Percentiles rank a stretch among this genome's conserved stretches.
Evolutionary conservation across 768 basidiomycete species (phyloP).

Genomic region (Lactifluus pinguis): DNA sequence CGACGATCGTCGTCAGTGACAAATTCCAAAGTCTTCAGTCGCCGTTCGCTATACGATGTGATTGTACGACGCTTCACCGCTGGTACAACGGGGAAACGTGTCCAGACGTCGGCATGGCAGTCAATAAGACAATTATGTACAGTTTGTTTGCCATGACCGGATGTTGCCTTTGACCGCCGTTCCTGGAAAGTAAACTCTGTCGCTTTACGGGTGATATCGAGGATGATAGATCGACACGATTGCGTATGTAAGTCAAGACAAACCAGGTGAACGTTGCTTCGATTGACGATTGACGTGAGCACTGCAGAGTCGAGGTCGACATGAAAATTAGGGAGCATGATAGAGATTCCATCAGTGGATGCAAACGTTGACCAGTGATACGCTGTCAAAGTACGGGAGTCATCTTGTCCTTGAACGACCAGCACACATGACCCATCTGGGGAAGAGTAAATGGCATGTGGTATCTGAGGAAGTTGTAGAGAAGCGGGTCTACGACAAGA

Average conservation of each 20-base stretch:
- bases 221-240: constrained; percentile 34
- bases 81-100: constrained; percentile 13
- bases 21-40: constrained; percentile 33
- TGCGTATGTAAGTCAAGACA: constrained; percentile 29
- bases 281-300: constrained; percentile 39
- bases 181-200: constrained; percentile 52
- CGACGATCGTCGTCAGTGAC: constrained; percentile 32
- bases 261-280: constrained; percentile 36
- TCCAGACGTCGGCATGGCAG: constrained; percentile 12
- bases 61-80: constrained; percentile 14
- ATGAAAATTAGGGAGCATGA: constrained; percentile 27
- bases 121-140: constrained; percentile 31
- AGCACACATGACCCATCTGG: constrained; percentile 50
- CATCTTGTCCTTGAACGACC: constrained; percentile 22
- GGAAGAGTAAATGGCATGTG: constrained; percentile 33
- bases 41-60: constrained; percentile 23
- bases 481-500: constrained; percentile 34
- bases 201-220: constrained; percentile 46
- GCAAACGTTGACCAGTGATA: constrained; percentile 56
- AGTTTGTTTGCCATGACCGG: constrained; percentile 20
- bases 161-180: constrained; percentile 25
- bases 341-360: constrained; percentile 34
- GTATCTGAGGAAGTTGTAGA: constrained; percentile 31
- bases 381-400: constrained; percentile 24
- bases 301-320: constrained; percentile 19